phyloP scores from a whole-genome alignment of 108 stramenopile species.

The Fragilaria radians region DNA sequence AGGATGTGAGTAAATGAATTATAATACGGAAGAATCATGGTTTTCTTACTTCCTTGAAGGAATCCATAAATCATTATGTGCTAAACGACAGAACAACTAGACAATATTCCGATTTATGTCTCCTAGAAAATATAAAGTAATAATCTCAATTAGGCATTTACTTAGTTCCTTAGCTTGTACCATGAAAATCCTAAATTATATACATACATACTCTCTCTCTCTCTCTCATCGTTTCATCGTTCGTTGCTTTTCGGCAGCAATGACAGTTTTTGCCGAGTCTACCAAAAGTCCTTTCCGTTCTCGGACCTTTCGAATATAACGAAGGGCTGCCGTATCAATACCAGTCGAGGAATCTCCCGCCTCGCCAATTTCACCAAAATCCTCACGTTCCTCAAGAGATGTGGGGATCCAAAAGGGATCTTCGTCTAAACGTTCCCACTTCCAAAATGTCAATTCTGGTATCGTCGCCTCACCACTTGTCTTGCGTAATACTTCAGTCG shows the following conservation, averaged over 20 bases:
- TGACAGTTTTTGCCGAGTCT: constrained; percentile 80
- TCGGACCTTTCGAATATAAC: constrained; percentile 78
- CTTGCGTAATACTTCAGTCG: constrained; percentile 72
- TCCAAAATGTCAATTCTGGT: constrained; percentile 78
- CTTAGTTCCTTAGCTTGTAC: too few relatives aligned
- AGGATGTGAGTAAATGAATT: too few relatives aligned
- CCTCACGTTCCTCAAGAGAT: constrained; percentile 85
- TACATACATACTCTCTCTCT: too few relatives aligned
- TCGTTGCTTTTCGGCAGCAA: constrained; percentile 88
- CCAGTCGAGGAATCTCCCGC: constrained; percentile 80
- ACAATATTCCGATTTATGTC: too few relatives aligned
- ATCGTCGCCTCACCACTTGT: constrained; percentile 87
- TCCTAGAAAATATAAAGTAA: too few relatives aligned
- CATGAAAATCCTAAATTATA: too few relatives aligned
- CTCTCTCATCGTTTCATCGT: constrained; percentile 78
- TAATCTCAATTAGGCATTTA: too few relatives aligned
- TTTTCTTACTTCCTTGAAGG: too few relatives aligned
- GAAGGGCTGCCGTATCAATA: constrained; percentile 73
- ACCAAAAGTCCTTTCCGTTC: constrained; percentile 79
- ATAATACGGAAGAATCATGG: too few relatives aligned
- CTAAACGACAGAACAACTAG: too few relatives aligned
- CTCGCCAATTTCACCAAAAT: constrained; percentile 73
- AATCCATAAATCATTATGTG: too few relatives aligned
- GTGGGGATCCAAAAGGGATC: constrained; percentile 95
- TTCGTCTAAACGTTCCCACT: constrained; percentile 77